Evolutionary conservation across 441 rosid genomes (phyloP).

Genomic region (Biscutella laevigata): DNA sequence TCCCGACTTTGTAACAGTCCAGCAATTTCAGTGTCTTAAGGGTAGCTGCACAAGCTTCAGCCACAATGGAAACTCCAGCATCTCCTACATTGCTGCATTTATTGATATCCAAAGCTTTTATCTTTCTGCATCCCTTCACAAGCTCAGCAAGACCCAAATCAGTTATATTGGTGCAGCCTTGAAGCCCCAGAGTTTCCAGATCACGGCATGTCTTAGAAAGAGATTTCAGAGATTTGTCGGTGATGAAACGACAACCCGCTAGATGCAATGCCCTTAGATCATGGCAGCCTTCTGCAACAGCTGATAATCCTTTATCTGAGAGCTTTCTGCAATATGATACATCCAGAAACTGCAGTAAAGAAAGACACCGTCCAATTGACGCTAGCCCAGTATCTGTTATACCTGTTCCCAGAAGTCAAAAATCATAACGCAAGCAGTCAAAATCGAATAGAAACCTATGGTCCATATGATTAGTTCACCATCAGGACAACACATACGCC

Average conservation of each 20-base stretch:
- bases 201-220: slow-evolving; percentile 52
- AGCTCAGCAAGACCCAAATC: slow-evolving; percentile 60
- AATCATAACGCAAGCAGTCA: too few species aligned
- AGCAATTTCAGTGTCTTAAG: slow-evolving; percentile 67
- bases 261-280: slow-evolving; percentile 56
- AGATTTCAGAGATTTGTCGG: slow-evolving; percentile 41
- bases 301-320: slow-evolving; percentile 67
- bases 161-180: slow-evolving; percentile 65
- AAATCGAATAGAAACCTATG: too few species aligned
- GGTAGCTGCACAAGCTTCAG: slow-evolving; percentile 52
- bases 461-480: not conserved
- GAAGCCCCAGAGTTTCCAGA: slow-evolving; percentile 57
- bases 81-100: slow-evolving; percentile 78
- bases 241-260: slow-evolving; percentile 59
- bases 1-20: slow-evolving; percentile 71
- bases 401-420: slow-evolving; percentile 36
- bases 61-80: slow-evolving; percentile 52
- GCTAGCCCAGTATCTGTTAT: slow-evolving; percentile 70
- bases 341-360: slow-evolving; percentile 68
- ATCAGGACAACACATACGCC: not conserved
- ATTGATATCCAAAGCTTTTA: slow-evolving; percentile 55
- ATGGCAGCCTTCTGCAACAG: slow-evolving; percentile 68
- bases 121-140: slow-evolving; percentile 54
- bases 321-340: slow-evolving; percentile 73
- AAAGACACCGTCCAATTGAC: slow-evolving; percentile 55